Evolutionary conservation across 768 basidiomycete species (phyloP), one percentile per base, ranked within the genome.

Genomic region (Suillus brevipes): DNA sequence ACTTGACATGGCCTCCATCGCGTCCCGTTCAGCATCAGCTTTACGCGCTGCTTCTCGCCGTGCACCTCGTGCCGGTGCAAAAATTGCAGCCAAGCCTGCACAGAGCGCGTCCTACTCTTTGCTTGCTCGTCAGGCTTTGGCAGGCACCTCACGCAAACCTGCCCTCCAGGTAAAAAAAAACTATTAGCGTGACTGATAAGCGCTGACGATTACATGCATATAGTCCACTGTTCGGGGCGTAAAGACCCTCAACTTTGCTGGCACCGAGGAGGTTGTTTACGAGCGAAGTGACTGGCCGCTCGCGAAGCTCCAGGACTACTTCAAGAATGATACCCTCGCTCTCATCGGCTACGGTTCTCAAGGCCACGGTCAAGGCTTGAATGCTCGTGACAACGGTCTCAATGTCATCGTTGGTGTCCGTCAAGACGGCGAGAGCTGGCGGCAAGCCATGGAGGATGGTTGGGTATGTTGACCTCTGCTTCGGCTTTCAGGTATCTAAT

Each of bases 331-430:
- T 80, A 98, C 96, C 70, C 93, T 99, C 64, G 97, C 97, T 68
- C 89, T 99, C 81, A 99, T 99, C 72, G 97, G 97, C 66, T 99
- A 99, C 76, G 97, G 97, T 67, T 99, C 97, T 16, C 95, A 97
- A 82, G 96, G 97, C 49, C 97, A 99, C 78, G 97, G 97, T 25
- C 97, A 99, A 80, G 96, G 97, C 68, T 83, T 99, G 78, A 99
- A 99, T 77, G 97, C 97, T 64, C 95, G 97, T 72, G 97, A 99
- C 85, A 97, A 99, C 73, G 97, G 97, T 66, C 84, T 99, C 69
- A 99, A 98, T 71, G 96, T 99, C 80, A 93, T 99, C 70, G 89
- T 99, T 75, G 97, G 97, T 84, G 97, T 99, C 70, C 94, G 97
- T 71, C 89, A 99, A 80, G 89, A 88, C 68, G 97, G 97, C 57